Percentiles rank a stretch among this genome's conserved stretches.
Evolutionary conservation across 306 rosid species (phyloP).

Genomic region (Carpinus viminea): DNA sequence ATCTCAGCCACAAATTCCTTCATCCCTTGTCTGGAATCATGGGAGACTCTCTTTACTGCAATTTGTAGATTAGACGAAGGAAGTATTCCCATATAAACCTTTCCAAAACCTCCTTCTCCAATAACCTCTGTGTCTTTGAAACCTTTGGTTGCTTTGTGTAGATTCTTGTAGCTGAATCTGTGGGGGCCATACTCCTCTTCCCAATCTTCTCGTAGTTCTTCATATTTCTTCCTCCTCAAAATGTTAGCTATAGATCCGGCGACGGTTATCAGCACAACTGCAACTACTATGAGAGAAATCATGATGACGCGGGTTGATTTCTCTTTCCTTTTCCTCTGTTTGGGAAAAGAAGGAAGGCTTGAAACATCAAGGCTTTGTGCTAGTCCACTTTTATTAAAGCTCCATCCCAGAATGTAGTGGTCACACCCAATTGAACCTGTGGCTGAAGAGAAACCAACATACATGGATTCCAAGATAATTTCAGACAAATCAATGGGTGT

Average conservation of each 20-base stretch:
- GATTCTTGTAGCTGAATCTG: conserved; percentile 14
- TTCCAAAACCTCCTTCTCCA: conserved; percentile 30
- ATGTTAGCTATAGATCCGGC: not conserved
- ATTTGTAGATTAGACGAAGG: conserved; percentile 9
- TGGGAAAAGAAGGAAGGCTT: too few species aligned
- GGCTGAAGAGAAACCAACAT: too few species aligned
- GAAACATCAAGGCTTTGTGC: too few species aligned
- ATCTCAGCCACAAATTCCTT: conserved; percentile 23
- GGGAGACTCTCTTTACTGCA: conserved; percentile 23
- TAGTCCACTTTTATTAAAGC: too few species aligned
- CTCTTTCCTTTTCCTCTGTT: too few species aligned
- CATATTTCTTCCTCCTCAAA: conserved; percentile 16
- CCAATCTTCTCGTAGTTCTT: conserved; percentile 68
- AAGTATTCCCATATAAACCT: conserved; percentile 24
- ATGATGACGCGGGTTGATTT: too few species aligned
- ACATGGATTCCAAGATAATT: too few species aligned
- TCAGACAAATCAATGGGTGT: too few species aligned
- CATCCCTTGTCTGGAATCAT: conserved; percentile 26
- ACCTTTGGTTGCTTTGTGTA: conserved; percentile 19
- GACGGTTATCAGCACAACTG: not conserved
- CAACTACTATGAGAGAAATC: too few species aligned
- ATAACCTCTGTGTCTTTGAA: conserved; percentile 20
- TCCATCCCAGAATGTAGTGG: too few species aligned
- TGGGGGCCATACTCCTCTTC: conserved; percentile 64
- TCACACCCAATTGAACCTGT: too few species aligned